Conservation (phyloP, 2,329 filamentous ascomycete species). For the Berkeleyomyces rouxiae region DNA sequence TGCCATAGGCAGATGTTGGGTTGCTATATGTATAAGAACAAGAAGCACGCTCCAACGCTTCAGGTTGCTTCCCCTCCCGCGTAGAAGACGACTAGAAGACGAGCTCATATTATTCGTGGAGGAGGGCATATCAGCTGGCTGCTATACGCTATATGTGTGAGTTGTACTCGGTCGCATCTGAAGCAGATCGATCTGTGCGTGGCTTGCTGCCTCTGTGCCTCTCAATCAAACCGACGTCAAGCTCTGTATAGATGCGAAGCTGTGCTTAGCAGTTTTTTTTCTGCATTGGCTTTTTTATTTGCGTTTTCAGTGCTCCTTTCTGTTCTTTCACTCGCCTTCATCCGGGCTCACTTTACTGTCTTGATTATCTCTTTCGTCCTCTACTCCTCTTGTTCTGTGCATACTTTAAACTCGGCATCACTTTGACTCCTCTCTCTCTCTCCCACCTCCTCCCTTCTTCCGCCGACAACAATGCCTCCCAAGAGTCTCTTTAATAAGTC, state of each 20-base stretch:
- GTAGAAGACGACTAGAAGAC: slow-evolving; percentile 1
- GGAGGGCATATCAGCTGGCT: neutral
- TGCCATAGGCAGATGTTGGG: neutral
- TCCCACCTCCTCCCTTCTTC: neutral
- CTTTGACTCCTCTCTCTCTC: neutral
- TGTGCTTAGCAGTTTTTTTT: slow-evolving; percentile 1
- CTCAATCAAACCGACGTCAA: neutral
- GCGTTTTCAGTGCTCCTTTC: neutral
- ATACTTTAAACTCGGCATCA: neutral
- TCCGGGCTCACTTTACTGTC: neutral
- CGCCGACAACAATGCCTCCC: neutral
- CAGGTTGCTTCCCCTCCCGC: neutral
- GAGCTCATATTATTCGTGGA: neutral
- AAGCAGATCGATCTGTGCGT: neutral
- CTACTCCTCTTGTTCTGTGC: neutral
- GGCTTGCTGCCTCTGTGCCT: neutral
- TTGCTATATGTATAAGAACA: slow-evolving; percentile 1
- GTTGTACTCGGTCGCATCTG: neutral
- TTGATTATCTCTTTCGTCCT: neutral
- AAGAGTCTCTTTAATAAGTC: slow-evolving; percentile 17
- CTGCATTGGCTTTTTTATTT: neutral
- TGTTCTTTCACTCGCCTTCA: neutral
- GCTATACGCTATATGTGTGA: slow-evolving; percentile 1
- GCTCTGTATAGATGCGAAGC: neutral
- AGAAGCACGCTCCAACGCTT: slow-evolving; percentile 1